Conservation (phyloP, 306 rosid species). For the Rubus parviflorus region DNA sequence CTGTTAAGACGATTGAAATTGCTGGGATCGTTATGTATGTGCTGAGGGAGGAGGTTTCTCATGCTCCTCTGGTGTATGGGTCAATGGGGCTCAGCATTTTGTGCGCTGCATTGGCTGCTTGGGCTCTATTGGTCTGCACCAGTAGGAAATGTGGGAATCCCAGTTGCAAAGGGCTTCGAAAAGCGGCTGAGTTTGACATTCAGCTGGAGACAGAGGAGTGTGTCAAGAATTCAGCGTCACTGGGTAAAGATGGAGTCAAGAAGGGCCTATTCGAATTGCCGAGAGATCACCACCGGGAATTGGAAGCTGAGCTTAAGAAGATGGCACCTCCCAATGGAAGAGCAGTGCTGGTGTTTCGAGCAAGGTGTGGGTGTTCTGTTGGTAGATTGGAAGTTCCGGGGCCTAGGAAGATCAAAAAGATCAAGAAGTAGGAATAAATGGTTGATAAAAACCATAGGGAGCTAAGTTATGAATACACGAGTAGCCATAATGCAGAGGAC, state of each 20-base stretch:
- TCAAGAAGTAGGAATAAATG: conserved; percentile 67
- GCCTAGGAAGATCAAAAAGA: conserved; percentile 64
- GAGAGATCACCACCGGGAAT: conserved; percentile 81
- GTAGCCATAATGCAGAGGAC: conserved; percentile 43
- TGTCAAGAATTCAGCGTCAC: conserved; percentile 63
- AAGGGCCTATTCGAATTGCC: conserved; percentile 81
- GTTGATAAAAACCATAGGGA: conserved; percentile 36
- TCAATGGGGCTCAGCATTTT: conserved; percentile 56
- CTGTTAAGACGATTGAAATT: conserved; percentile 35
- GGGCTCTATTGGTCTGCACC: conserved; percentile 64
- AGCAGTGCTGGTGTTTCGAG: conserved; percentile 77
- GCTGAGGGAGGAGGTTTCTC: conserved; percentile 65
- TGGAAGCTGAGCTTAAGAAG: conserved; percentile 95
- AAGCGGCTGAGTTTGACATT: conserved; percentile 90
- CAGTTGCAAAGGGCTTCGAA: conserved; percentile 72
- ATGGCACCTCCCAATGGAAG: conserved; percentile 94
- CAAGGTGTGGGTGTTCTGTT: conserved; percentile 94
- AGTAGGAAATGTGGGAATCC: conserved; percentile 78
- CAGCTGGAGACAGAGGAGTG: conserved; percentile 96
- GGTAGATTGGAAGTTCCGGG: conserved; percentile 98
- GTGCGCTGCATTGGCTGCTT: conserved; percentile 68
- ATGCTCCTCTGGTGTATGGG: conserved; percentile 69
- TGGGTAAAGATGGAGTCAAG: conserved; percentile 52
- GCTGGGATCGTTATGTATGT: conserved; percentile 31
- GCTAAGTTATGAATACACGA: conserved; percentile 34